These are phyloP conservation scores for Aspergillus fijiensis DNA, from an alignment of 2,329 filamentous ascomycete genomes.

Conservation along the genomic window DNA sequence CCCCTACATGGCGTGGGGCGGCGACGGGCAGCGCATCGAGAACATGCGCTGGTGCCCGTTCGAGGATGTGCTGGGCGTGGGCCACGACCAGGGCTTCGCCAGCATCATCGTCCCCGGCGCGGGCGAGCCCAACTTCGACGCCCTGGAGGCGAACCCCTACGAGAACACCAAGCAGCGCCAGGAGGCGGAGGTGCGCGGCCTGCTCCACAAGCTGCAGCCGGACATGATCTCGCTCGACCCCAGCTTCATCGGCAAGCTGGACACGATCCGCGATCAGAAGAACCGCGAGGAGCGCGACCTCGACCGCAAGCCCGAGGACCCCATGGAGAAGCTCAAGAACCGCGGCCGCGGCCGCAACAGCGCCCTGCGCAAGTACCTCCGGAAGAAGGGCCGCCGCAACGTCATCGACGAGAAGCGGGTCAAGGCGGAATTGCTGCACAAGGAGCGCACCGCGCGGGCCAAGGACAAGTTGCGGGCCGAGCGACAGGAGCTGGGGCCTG, in stretches of 20 bases:
- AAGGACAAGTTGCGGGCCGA: slow-evolving; percentile 66
- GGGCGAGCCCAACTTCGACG: slow-evolving; percentile 96
- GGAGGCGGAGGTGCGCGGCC: slow-evolving; percentile 81
- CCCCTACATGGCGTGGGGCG: slow-evolving; percentile 92
- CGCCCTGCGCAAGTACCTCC: slow-evolving; percentile 78
- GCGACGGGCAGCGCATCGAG: slow-evolving; percentile 77
- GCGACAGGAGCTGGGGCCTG: slow-evolving; percentile 76
- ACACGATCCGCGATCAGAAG: slow-evolving; percentile 76
- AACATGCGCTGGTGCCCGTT: slow-evolving; percentile 89
- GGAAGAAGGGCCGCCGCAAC: slow-evolving; percentile 91
- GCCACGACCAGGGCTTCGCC: slow-evolving; percentile 82
- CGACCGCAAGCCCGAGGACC: slow-evolving; percentile 65
- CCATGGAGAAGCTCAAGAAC: slow-evolving; percentile 65
- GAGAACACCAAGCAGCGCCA: slow-evolving; percentile 90
- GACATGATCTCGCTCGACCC: slow-evolving; percentile 97
- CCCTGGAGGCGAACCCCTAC: slow-evolving; percentile 90
- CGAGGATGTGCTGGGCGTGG: slow-evolving; percentile 85
- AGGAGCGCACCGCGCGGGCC: slow-evolving; percentile 65
- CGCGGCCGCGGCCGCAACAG: slow-evolving; percentile 86
- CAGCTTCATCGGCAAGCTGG: slow-evolving; percentile 84
- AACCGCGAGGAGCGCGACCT: slow-evolving; percentile 74
- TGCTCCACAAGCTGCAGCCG: slow-evolving; percentile 92
- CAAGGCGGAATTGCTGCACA: slow-evolving; percentile 78
- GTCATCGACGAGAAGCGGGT: slow-evolving; percentile 94
- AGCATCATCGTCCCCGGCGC: slow-evolving; percentile 88